Base-by-base conservation (phyloP, 352 stramenopile species). In the Phytophthora citricola region DNA sequence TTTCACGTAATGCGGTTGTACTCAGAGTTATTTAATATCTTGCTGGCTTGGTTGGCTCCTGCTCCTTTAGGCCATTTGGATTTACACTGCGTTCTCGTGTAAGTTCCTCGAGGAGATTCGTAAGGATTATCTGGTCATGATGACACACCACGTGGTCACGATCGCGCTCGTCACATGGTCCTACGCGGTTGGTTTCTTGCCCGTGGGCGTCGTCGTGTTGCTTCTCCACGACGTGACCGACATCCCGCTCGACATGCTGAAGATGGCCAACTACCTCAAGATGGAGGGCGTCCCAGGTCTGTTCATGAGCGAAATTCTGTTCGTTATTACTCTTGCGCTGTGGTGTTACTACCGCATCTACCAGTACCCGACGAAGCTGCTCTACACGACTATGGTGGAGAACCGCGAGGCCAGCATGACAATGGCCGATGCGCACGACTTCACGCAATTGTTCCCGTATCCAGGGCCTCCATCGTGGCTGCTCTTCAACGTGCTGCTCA, bases 181-280 rank as follows among this genome's bases (percentile, higher is more conserved):
- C 43, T 95, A 92, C 69, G 75, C 75, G 1, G 69, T 94, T 29
- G 85, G 89, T n/a, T 95, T 90, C 55, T 62, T 94, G 17, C 85
- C 86, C 10, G 83, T 97, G 1, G 90, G 90, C 39, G 82, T 96
- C 22, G 76, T 97, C 17, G 87, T 97, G 58, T 56, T 97, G 17
- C 67, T 95, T 40, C 61, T 97, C 14, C 90, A 97, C 60, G 90
- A 97, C 53, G 71, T 93, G 48, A 94, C 86, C n/a, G 90, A 97
- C 59, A 76, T 97, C n/a, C 86, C 89, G 32, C 74, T 97, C 32
- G 90, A 97, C 62, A 77, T 94, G 71, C 70, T 97, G 49, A 97
- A 97, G 76, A 96, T 97, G 87, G 71, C 66, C 69, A 97, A 97
- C 72, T 95, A 96, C 81, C 81, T 96, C 59, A 94, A 95, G 55